These are phyloP conservation scores for Alopecurus myosuroides DNA, from an alignment of 176 grass and related monocot genomes.

Conservation along the genomic window DNA sequence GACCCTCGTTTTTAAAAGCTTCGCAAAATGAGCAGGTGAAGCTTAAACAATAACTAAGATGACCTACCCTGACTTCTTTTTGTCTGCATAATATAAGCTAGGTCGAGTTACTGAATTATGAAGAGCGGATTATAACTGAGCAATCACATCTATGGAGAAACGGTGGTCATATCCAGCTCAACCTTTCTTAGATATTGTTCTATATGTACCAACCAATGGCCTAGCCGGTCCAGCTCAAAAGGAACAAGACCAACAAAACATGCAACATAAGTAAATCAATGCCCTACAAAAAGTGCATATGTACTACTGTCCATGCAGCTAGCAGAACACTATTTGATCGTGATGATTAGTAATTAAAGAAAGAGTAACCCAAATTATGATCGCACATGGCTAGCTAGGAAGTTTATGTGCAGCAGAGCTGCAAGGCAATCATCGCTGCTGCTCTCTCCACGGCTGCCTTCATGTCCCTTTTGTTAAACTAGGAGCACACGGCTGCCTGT, in stretches of 20 bases:
- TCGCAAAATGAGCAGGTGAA: too few species aligned
- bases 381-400: conserved; percentile 10
- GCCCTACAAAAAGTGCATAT: neutral
- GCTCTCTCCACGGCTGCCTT: neutral
- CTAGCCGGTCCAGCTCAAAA: neutral
- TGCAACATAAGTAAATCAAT: neutral
- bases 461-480: neutral
- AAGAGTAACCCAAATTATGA: conserved; percentile 19
- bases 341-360: neutral
- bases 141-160: neutral
- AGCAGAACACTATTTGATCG: neutral
- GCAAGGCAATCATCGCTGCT: conserved; percentile 28
- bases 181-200: neutral
- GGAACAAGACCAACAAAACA: neutral
- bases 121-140: neutral
- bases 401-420: neutral
- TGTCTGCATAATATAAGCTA: neutral
- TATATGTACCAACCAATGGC: neutral
- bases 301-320: neutral
- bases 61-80: neutral
- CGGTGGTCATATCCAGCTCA: neutral
- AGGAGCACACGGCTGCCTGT: neutral
- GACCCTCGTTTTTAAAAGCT: too few species aligned
- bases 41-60: too few species aligned
- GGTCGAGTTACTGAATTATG: neutral